Conservation (phyloP, 2,329 filamentous ascomycete genomes). For the Westerdykella sp. region DNA sequence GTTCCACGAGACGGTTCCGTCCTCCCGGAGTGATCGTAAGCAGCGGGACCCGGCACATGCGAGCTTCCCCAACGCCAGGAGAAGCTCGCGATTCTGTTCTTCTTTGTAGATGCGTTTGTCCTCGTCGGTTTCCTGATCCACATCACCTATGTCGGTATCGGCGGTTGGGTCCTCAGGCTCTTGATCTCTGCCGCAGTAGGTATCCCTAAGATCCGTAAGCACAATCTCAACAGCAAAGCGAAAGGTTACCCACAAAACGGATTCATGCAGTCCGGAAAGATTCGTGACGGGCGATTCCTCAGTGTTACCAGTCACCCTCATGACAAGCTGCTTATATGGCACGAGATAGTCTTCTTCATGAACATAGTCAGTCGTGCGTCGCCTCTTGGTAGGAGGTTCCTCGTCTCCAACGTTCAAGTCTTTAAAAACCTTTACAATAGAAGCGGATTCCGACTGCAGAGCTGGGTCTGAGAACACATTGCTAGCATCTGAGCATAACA, state of each 20-base stretch:
- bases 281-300: slow-evolving; percentile 16
- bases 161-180: no score
- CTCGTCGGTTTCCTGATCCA: slow-evolving; percentile 19
- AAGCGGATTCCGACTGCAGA: slow-evolving; percentile 16
- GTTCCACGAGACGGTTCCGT: slow-evolving; percentile 8
- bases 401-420: slow-evolving; percentile 12
- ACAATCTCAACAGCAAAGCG: neutral
- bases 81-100: slow-evolving; percentile 16
- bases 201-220: slow-evolving; percentile 7
- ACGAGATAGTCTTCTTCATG: slow-evolving; percentile 9
- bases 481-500: slow-evolving; percentile 15
- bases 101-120: slow-evolving; percentile 14
- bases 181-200: neutral
- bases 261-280: slow-evolving; percentile 19
- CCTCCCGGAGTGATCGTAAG: slow-evolving; percentile 6
- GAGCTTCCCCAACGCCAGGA: slow-evolving; percentile 25
- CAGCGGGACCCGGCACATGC: slow-evolving; percentile 30
- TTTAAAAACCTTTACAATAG: slow-evolving; percentile 14
- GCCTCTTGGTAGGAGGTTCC: slow-evolving; percentile 26
- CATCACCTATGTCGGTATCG: no score
- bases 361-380: slow-evolving; percentile 14
- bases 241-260: slow-evolving; percentile 19
- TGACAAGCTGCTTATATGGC: slow-evolving; percentile 17
- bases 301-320: slow-evolving; percentile 18
- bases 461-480: slow-evolving; percentile 18